Conservation (phyloP, 176 grass and related monocot genomes). For the Cocos nucifera region DNA sequence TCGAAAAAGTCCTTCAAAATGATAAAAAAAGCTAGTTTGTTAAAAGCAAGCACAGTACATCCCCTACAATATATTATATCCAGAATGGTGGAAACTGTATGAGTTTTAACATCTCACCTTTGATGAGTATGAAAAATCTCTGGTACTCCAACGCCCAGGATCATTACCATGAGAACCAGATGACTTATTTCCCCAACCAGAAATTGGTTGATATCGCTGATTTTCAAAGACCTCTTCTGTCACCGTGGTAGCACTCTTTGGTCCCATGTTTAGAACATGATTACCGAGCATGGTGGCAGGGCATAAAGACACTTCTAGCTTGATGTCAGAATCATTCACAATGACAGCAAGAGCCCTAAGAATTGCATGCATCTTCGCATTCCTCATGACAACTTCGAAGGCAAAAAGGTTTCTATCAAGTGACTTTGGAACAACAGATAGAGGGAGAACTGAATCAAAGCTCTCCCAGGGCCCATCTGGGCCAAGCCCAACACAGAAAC, state of each 20-base stretch:
- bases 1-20: conserved; percentile 81
- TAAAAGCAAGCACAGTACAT: conserved; percentile 13
- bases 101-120: conserved; percentile 34
- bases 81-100: background rate
- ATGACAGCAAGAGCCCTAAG: conserved; percentile 78
- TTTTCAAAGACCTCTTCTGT: conserved; percentile 95
- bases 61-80: too few species aligned
- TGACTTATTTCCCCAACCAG: conserved; percentile 62
- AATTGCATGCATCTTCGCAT: conserved; percentile 71
- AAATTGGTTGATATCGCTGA: conserved; percentile 71
- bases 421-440: conserved; percentile 71
- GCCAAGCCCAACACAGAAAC: conserved; percentile 78
- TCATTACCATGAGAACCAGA: conserved; percentile 38
- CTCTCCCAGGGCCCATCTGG: conserved; percentile 89
- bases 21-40: conserved; percentile 14
- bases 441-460: conserved; percentile 68
- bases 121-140: conserved; percentile 70
- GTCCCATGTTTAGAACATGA: conserved; percentile 21
- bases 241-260: conserved; percentile 26
- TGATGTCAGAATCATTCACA: conserved; percentile 69
- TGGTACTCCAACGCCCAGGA: conserved; percentile 68
- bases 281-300: conserved; percentile 40
- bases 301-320: conserved; percentile 81
- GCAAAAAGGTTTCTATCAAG: conserved; percentile 64
- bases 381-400: conserved; percentile 78